These are phyloP conservation scores for Ceriops zippeliana DNA, from an alignment of 345 rosid genomes.

Conservation along the genomic window DNA sequence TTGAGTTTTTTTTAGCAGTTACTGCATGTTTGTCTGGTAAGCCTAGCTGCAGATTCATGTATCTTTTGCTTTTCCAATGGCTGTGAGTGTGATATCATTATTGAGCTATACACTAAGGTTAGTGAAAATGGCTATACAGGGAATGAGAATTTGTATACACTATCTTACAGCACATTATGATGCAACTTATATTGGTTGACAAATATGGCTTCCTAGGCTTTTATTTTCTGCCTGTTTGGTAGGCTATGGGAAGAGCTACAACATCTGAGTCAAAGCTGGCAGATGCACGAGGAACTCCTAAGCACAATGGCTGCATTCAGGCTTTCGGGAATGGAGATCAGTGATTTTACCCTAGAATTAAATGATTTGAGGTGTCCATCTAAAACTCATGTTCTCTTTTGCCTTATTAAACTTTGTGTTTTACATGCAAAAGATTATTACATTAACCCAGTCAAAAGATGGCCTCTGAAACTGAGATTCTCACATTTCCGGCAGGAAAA, in stretches of 20 bases:
- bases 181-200: neutral
- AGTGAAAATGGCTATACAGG: neutral
- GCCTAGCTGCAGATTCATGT: neutral
- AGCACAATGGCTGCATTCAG: slow-evolving; percentile 92
- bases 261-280: slow-evolving; percentile 83
- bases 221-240: slow-evolving; percentile 7
- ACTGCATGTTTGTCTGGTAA: neutral
- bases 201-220: neutral
- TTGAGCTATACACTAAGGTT: neutral
- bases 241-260: slow-evolving; percentile 90
- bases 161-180: neutral
- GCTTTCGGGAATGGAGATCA: slow-evolving; percentile 97
- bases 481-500: too few species aligned
- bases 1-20: neutral
- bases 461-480: too few species aligned
- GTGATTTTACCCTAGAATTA: slow-evolving; percentile 88
- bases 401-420: neutral
- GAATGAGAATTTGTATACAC: neutral
- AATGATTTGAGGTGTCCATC: slow-evolving; percentile 72
- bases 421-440: too few species aligned
- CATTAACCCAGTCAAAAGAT: too few species aligned
- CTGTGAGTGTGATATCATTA: neutral
- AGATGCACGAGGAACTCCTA: slow-evolving; percentile 90
- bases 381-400: neutral
- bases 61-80: neutral